phyloP scores from a whole-genome alignment of 148 eudicot species.

The Heliamphora exappendiculata region DNA sequence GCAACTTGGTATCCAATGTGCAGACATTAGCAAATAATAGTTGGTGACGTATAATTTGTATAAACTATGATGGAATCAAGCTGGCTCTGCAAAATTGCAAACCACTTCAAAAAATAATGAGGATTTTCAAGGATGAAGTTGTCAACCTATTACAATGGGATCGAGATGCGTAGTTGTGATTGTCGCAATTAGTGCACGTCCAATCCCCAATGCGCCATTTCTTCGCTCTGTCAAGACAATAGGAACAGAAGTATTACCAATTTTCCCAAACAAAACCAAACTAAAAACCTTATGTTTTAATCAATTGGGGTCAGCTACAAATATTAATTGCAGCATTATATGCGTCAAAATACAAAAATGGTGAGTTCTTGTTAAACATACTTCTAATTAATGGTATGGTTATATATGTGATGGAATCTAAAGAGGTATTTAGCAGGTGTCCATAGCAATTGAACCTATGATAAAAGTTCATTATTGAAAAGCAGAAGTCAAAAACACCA shows the following conservation, averaged over 20 bases:
- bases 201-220: constrained; percentile 76
- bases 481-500: too few relatives aligned
- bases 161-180: constrained; percentile 75
- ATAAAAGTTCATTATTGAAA: too few relatives aligned
- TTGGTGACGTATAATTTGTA: background rate
- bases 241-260: constrained; percentile 1
- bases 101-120: background rate
- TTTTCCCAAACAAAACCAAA: too few relatives aligned
- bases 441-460: too few relatives aligned
- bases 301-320: too few relatives aligned
- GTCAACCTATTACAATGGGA: constrained; percentile 52
- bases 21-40: background rate
- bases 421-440: too few relatives aligned
- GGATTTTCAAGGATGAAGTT: background rate
- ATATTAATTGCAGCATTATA: background rate
- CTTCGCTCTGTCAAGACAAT: constrained; percentile 40
- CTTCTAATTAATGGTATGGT: background rate
- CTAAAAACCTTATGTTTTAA: too few relatives aligned
- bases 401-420: background rate
- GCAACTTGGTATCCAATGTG: background rate
- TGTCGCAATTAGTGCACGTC: constrained; percentile 65
- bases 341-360: background rate
- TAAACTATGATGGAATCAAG: background rate
- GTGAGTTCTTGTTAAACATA: background rate
- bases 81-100: background rate